Conservation (phyloP, 768 basidiomycete genomes). For the Leccinum fibrillosum region DNA sequence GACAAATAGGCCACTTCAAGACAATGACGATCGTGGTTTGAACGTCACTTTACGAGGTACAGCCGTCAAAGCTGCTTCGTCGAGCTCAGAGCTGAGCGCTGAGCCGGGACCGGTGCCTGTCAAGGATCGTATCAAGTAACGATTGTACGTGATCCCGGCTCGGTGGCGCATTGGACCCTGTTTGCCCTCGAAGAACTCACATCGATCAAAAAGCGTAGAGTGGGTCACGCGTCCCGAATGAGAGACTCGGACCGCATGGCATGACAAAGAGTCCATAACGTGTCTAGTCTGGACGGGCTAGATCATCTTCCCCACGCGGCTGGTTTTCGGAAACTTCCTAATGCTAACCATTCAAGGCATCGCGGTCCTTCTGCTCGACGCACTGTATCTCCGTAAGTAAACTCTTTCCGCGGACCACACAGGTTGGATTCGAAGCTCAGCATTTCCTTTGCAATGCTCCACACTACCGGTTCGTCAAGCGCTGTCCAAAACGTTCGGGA, state of each 20-base stretch:
- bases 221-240: neutral
- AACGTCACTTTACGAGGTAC: neutral
- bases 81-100: neutral
- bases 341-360: neutral
- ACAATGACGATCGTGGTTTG: neutral
- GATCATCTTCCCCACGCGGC: neutral
- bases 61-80: neutral
- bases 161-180: neutral
- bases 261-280: neutral
- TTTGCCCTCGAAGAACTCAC: neutral
- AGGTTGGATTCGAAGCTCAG: slow-evolving; percentile 4
- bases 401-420: neutral
- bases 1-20: neutral
- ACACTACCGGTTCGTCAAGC: slow-evolving; percentile 8
- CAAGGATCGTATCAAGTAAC: neutral
- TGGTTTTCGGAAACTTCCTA: neutral
- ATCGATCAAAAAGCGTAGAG: neutral
- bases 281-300: neutral
- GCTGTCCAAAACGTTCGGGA: neutral
- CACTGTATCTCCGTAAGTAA: neutral
- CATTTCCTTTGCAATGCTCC: slow-evolving; percentile 7
- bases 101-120: neutral
- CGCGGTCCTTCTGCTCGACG: neutral
- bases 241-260: too few relatives aligned
- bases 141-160: neutral